Percentiles rank a stretch among this genome's conserved stretches.
Conservation (phyloP, 2,329 filamentous ascomycete genomes). For the Fusarium duplospermum region DNA sequence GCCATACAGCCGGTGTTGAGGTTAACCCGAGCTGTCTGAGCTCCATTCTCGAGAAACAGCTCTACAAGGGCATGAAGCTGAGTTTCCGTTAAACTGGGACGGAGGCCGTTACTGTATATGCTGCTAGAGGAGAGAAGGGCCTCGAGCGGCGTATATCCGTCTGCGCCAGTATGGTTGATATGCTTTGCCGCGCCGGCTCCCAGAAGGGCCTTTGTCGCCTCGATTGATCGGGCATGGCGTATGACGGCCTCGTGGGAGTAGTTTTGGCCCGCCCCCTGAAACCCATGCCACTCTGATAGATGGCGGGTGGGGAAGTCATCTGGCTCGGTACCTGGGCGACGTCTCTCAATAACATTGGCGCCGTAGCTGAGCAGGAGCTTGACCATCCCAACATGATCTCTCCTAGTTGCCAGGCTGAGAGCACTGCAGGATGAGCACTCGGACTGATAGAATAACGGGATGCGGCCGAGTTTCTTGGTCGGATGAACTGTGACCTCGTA, state of each 20-base stretch:
- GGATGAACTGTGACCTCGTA: not conserved
- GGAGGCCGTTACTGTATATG: not conserved
- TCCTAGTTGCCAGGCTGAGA: not conserved
- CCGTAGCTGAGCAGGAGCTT: not conserved
- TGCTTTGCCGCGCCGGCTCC: not conserved
- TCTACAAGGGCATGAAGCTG: not conserved
- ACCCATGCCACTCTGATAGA: not conserved
- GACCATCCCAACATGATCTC: not conserved
- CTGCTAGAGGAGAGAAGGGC: not conserved
- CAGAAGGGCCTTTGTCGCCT: not conserved
- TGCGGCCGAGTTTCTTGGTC: not conserved
- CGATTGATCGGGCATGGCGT: not conserved
- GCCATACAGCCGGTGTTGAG: not conserved
- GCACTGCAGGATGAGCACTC: not conserved
- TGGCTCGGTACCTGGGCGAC: not conserved
- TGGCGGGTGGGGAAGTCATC: not conserved
- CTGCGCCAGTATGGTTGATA: not conserved
- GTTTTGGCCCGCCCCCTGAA: not conserved
- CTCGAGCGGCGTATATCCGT: not conserved
- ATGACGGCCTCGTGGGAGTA: not conserved
- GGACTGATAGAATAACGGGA: not conserved
- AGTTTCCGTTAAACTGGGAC: not conserved
- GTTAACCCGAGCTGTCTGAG: not conserved
- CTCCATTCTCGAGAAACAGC: not conserved
- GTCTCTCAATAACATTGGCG: not conserved